Base-by-base conservation (phyloP, 257 asterid genomes). In the Asclepias syriaca region DNA sequence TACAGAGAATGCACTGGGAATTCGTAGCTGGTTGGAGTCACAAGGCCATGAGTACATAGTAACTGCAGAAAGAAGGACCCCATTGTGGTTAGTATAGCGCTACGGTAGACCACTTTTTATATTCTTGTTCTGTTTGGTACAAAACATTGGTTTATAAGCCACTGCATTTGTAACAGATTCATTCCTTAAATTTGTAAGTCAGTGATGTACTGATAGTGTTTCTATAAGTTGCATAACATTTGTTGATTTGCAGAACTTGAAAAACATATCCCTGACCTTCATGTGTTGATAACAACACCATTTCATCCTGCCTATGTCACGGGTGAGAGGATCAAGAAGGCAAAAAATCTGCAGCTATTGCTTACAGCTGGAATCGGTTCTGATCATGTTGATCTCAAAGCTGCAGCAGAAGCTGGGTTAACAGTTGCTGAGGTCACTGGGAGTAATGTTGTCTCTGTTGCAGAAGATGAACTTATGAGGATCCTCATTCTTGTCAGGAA, bases 401-500 rank as follows among this genome's bases (percentile, higher is more conserved):
- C 99, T 2, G 99, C 99, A 6, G 99, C 99, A 12, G 99, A 82
- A 18, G 98, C 99, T 49, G 96, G 96, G 61, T 75, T 95, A 56
- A 95, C 98, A 13, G 99, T 95, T 70, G 99, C 99, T 0, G 99
- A 95, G 77, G 99, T 95, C 86, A 95, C 98, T 0, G 97, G 97
- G 74, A 95, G 99, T 88, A 95, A 95, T 56, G 79, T 72, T 12
- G 99, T 95, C 72, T 95, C 98, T 0, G 99, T 90, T 76, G 99
- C 98, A 12, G 99, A 95, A 81, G 99, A 95, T 67, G 99, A 95
- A 74, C 90, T 95, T 85, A 87, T 95, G 99, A 85, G 99, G 77
- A 88, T 95, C 71, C 95, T 95, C 81, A 90, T 95, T 77, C 99
- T 95, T 40, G 92, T 87, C 27, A 90, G 99, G 12, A 95, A 95